Base-by-base conservation (phyloP, 2,329 filamentous ascomycete species). In the Colletotrichum viniferum region DNA sequence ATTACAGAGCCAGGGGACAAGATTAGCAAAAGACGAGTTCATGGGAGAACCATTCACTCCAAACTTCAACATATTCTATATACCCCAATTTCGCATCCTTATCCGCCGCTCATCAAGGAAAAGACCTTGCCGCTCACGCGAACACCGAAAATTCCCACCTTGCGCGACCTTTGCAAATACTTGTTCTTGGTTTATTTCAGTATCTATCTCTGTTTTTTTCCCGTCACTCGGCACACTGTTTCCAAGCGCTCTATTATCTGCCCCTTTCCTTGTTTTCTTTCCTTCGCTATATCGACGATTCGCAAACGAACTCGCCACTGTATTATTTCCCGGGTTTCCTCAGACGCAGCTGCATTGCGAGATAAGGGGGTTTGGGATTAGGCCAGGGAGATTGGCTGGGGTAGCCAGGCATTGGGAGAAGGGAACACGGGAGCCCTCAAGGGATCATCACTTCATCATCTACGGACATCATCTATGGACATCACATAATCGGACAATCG, bases 121-220 rank as follows among this genome's bases (percentile, higher is more conserved):
- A 75, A 80, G 79, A 80, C 75, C 77, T 77, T 73, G 76, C 77
- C 81, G 81, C 81, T 82, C 81, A 81, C 81, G 81, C 81, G 80
- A 81, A 79, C 38, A 65, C 65, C 63, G 36, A 79, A 73, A 75
- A 73, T 69, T 69, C 48, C 48, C 36, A 30, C 71, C 52, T 43
- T 74, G 69, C n/a, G 74, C 66, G 16, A 69, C 56, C 28, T 26
- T 61, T 21, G 10, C 58, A n/a, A 18, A 61, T 30, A 13, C 38
- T 65, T 61, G 28, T 60, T 24, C 28, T 28, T 52, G 67, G 38
- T 32, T 24, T 48, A 21, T 38, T 71, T 34, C 30, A 13, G 9
- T 13, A 18, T 28, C 28, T 21, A 30, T 16, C 12, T 38, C 65
- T 52, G 7, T 60, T n/a, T 28, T 13, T 34, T 34, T 14, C 3